phyloP scores from a whole-genome alignment of 139 green algal species.

The Closterium sp. region DNA sequence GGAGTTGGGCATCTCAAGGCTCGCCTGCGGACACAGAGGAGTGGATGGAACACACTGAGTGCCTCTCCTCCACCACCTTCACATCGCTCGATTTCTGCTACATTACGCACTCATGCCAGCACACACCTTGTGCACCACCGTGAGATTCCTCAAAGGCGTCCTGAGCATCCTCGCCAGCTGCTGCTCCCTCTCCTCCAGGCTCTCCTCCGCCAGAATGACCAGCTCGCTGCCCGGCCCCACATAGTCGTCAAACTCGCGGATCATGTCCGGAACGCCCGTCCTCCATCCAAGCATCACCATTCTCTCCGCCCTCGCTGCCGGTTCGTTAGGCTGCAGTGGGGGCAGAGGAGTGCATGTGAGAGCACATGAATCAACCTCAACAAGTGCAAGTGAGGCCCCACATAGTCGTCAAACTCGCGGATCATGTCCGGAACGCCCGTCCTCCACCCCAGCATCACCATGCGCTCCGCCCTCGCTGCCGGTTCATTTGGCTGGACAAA shows the following conservation, averaged over 20 bases:
- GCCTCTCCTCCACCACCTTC: too few species aligned
- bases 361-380: not conserved
- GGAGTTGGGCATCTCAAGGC: too few species aligned
- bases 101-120: too few species aligned
- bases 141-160: conserved; percentile 12
- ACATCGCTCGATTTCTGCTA: too few species aligned
- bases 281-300: conserved; percentile 41
- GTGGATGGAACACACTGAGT: too few species aligned
- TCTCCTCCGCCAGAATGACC: conserved; percentile 26
- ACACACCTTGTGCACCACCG: conserved; percentile 26
- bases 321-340: not conserved
- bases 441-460: conserved; percentile 38
- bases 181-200: conserved; percentile 4
- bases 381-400: not conserved
- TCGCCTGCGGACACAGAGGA: too few species aligned
- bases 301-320: not conserved
- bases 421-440: conserved; percentile 40
- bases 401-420: conserved; percentile 34
- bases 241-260: conserved; percentile 43
- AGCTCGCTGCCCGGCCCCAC: conserved; percentile 46
- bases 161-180: not conserved
- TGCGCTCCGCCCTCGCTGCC: conserved; percentile 9
- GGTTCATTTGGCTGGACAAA: not conserved
- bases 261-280: conserved; percentile 39
- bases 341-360: not conserved